Conservation (phyloP, 345 rosid species). For the Dimocarpus longan region DNA sequence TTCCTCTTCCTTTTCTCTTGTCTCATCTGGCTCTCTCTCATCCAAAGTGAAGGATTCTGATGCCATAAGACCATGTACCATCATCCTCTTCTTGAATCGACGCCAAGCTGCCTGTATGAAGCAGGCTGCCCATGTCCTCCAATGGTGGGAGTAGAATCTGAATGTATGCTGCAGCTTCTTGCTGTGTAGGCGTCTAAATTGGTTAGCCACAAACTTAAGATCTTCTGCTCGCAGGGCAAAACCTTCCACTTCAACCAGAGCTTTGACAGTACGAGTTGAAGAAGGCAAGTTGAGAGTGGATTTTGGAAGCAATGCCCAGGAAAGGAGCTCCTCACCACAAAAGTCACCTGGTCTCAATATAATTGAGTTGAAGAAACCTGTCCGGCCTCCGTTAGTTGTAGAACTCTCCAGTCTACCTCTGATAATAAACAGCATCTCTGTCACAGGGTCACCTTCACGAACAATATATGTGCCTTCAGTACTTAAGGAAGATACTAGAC, state of each 20-base stretch:
- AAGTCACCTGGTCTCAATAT: constrained; percentile 87
- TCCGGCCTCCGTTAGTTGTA: constrained; percentile 89
- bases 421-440: constrained; percentile 88
- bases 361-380: constrained; percentile 91
- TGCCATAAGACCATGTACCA: constrained; percentile 46
- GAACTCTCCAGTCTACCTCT: constrained; percentile 91
- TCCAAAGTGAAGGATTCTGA: constrained; percentile 45
- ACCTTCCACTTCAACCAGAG: constrained; percentile 90
- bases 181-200: constrained; percentile 89
- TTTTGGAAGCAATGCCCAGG: constrained; percentile 95
- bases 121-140: constrained; percentile 98
- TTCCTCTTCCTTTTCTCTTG: constrained; percentile 26
- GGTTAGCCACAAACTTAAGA: constrained; percentile 89
- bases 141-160: constrained; percentile 86
- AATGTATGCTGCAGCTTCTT: constrained; percentile 94
- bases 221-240: constrained; percentile 90
- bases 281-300: constrained; percentile 72
- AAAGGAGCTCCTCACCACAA: constrained; percentile 90
- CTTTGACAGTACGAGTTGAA: constrained; percentile 90
- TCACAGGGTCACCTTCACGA: constrained; percentile 91
- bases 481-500: constrained; percentile 74
- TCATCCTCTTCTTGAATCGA: constrained; percentile 63
- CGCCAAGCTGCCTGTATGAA: constrained; percentile 96
- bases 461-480: constrained; percentile 83
- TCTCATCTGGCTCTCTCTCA: constrained; percentile 28